Percentiles rank a stretch among this genome's conserved stretches.
phyloP scores from a whole-genome alignment of 768 basidiomycete species.

The Saitozyma podzolica region DNA sequence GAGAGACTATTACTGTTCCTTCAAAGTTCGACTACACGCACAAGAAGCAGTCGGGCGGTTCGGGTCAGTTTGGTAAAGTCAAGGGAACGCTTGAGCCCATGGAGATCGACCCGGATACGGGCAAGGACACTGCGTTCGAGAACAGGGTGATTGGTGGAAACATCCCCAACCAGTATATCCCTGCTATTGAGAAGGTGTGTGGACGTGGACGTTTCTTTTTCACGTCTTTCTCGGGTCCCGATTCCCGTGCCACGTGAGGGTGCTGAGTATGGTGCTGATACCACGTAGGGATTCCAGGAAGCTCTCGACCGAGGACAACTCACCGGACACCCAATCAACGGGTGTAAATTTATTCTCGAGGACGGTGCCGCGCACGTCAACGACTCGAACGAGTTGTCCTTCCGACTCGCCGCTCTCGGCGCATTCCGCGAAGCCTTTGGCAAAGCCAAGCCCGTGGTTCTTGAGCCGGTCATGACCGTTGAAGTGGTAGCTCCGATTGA shows the following conservation, averaged over 20 bases:
- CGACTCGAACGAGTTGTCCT: slow-evolving; percentile 95
- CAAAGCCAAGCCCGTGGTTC: slow-evolving; percentile 71
- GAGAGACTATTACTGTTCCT: slow-evolving; percentile 84
- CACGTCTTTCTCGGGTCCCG: too few species aligned
- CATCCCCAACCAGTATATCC: slow-evolving; percentile 87
- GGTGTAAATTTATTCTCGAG: slow-evolving; percentile 79
- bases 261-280: neutral
- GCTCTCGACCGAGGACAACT: slow-evolving; percentile 87
- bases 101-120: slow-evolving; percentile 71
- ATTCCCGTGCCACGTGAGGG: too few species aligned
- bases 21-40: slow-evolving; percentile 87
- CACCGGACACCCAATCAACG: slow-evolving; percentile 81
- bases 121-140: slow-evolving; percentile 74
- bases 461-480: slow-evolving; percentile 99
- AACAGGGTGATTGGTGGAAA: slow-evolving; percentile 87
- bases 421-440: slow-evolving; percentile 89
- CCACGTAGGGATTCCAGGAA: slow-evolving; percentile 81
- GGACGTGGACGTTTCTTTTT: neutral
- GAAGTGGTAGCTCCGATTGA: slow-evolving; percentile 94
- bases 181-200: slow-evolving; percentile 85
- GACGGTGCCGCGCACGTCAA: slow-evolving; percentile 92
- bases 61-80: slow-evolving; percentile 94
- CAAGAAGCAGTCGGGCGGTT: slow-evolving; percentile 97
- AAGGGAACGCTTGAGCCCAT: slow-evolving; percentile 89
- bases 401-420: slow-evolving; percentile 83